Conservation (phyloP, 2,329 filamentous ascomycete genomes). For the Pseudogymnoascus sp. region DNA sequence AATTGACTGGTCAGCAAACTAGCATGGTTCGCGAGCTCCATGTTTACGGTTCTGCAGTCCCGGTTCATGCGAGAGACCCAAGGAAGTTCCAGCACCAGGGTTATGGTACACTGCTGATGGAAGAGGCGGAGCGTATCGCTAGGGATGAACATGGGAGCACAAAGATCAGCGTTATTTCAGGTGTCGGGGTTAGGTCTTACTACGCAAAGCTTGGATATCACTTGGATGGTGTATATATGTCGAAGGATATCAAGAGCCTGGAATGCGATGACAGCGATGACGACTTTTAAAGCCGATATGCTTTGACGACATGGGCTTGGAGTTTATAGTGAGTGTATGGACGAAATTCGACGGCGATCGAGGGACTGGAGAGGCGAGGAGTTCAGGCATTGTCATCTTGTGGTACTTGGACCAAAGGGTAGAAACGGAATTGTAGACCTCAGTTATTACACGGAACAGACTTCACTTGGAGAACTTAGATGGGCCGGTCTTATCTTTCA, state of each 20-base stretch:
- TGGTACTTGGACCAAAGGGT: background rate
- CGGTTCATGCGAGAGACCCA: slow-evolving; percentile 88
- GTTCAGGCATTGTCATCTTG: background rate
- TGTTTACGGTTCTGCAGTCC: slow-evolving; percentile 96
- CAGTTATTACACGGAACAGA: background rate
- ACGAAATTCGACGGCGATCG: background rate
- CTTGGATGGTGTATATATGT: slow-evolving; percentile 84
- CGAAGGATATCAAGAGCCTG: slow-evolving; percentile 35
- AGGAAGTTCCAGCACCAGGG: slow-evolving; percentile 98
- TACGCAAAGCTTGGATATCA: slow-evolving; percentile 90
- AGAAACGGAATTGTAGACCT: background rate
- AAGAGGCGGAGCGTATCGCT: slow-evolving; percentile 93
- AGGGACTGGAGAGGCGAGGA: background rate
- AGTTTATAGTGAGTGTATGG: background rate
- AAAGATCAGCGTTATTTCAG: slow-evolving; percentile 97
- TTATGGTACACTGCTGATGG: slow-evolving; percentile 93
- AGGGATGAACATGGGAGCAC: slow-evolving; percentile 86
- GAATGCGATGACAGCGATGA: slow-evolving; percentile 10
- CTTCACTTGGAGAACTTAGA: background rate
- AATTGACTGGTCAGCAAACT: slow-evolving; percentile 77
- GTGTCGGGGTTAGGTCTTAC: slow-evolving; percentile 90
- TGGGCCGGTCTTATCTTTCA: background rate
- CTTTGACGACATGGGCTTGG: background rate
- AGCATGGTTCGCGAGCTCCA: slow-evolving; percentile 91
- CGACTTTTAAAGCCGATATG: background rate